Conservation (phyloP, 2,329 filamentous ascomycete species). For the Laburnicola sp. region DNA sequence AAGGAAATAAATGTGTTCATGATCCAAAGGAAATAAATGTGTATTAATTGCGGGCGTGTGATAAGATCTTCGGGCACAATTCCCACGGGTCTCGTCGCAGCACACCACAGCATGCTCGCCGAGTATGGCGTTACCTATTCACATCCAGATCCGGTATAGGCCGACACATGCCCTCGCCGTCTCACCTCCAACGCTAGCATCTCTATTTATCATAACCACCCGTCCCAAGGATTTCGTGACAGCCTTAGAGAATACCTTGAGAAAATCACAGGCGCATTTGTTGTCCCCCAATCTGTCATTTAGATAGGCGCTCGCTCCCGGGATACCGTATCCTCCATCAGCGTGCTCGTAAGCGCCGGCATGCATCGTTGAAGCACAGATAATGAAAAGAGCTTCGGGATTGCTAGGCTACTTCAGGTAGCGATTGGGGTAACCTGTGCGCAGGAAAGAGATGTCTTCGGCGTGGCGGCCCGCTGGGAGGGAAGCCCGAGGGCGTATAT, state of each 20-base stretch:
- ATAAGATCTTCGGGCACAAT: background rate
- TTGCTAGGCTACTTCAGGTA: conserved; percentile 5
- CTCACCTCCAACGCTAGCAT: conserved; percentile 13
- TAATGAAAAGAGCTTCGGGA: conserved; percentile 12
- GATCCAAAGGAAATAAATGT: no score
- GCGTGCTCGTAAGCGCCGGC: background rate
- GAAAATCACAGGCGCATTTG: background rate
- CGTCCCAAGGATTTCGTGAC: background rate
- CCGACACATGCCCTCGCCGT: conserved; percentile 1
- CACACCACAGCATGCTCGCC: no score
- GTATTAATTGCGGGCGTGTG: no score
- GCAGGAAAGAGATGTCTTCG: conserved; percentile 22
- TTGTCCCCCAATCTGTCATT: no score
- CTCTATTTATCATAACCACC: conserved; percentile 17
- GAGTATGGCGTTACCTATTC: background rate
- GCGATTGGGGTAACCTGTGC: background rate
- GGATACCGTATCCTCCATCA: background rate
- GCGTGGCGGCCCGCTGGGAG: conserved; percentile 21
- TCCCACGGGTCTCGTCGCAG: background rate
- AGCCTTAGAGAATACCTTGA: background rate
- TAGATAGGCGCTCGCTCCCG: background rate
- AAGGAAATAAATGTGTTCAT: background rate
- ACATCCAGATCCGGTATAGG: background rate
- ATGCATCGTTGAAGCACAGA: conserved; percentile 1
- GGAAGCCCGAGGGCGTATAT: conserved; percentile 33